Evolutionary conservation across 176 grass and related monocot genomes (phyloP), one percentile per base, ranked within the genome.

Genomic region (Melocanna baccifera): DNA sequence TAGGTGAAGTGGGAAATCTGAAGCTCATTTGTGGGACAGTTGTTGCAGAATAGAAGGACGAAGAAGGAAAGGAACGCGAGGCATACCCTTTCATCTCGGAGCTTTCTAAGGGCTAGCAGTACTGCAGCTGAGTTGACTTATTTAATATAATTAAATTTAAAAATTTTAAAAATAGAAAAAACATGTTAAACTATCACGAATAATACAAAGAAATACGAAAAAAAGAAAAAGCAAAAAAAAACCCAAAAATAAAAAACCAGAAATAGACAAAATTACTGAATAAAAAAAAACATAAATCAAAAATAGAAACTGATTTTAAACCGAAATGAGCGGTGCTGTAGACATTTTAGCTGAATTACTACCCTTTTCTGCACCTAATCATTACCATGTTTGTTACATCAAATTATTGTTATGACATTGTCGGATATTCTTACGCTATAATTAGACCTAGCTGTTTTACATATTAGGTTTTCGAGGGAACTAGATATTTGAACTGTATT

Each of bases 21-120:
- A 99, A 85, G 96, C 93, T 61, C 96, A 99, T 88, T 58, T 99
- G 30, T 99, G 96, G 96, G 91, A 99, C 62, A 99, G 94, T 89
- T 89, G 88, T 66, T 94, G 96, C 79, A 87, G 81, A 88, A 84
- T 99, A 52, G 91, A 96, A 91, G 96, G 93, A 19, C 87, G 93
- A 22, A 96, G 90, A 84, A 87, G 96, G 46, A 99, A 99, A 86
- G 96, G 96, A 13, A 99, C 87, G 76, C 96, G 96, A 94, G 93
- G 96, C 96, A 88, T 67, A 23, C 67, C 47, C 16, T 36, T 85
- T 56, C 61, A 59, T 12, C 69, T 46, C 52, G 67, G 50, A 43
- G 16, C 58, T 39, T 3, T 83, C 39, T 90, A 68, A 61, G 3
- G 19, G 42, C n/a, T n/a, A n/a, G 19, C 18, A 51, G 6, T 51